Evolutionary conservation across 208 protist species (phyloP), one percentile per base, ranked within the genome.

Genomic region (Leishmania tarentolae): DNA sequence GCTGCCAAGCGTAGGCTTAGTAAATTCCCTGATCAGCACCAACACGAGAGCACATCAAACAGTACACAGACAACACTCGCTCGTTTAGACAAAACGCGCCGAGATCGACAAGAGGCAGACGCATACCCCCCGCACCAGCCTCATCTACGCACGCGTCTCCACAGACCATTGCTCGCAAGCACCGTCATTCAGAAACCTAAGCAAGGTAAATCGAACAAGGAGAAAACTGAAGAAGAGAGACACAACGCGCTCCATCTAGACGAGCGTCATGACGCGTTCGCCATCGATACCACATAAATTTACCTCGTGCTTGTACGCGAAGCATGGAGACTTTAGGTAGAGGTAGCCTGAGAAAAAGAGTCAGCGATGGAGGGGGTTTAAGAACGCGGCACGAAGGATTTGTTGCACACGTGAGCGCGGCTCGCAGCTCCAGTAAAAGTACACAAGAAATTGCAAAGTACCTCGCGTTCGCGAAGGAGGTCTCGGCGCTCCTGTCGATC

Each of bases 51-150:
- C 47, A 46, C 28, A n/a, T 21, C 35, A 50, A 35, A 52, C 24
- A 72, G 17, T 7, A 6, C 7, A 52, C 19, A 31, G 40, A 50
- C 7, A 35, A n/a, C 4, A 50, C 37, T 19, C 24, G 42, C 28
- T n/a, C 28, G 57, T 50, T 69, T 78, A 47, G 21, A 78, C 59
- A 78, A 78, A 78, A 78, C 75, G 50, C 8, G 13, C 71, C 50
- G n/a, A 21, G 46, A 8, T 11, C 13, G 31, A 35, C 15, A 6
- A 50, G 28, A 31, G 1, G 17, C 63, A 40, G 9, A 69, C 42
- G 13, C 35, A 69, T 15, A 37, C 50, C 56, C 28, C 15, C 11
- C 24, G 0, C 15, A n/a, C 19, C 24, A 44, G 8, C 3, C 42
- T 52, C 46, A 35, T 37, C 6, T 28, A 53, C 7, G 21, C 57